Conservation (phyloP, 768 basidiomycete species). For the Suillus weaverae region DNA sequence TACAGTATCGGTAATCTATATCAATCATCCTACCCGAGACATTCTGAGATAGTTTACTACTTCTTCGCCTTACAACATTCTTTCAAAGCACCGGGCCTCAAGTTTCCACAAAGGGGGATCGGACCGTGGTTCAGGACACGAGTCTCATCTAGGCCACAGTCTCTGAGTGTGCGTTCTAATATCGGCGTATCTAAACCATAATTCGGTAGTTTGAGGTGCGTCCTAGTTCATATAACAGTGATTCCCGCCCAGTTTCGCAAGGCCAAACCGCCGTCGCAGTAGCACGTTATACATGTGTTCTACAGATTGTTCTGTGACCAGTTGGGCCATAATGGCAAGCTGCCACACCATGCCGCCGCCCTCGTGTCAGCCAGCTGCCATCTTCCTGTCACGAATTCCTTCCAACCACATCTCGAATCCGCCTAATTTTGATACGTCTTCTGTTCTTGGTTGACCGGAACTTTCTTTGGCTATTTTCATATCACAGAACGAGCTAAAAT, state of each 20-base stretch:
- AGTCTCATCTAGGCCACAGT: background rate
- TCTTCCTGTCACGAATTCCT: background rate
- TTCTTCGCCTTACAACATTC: background rate
- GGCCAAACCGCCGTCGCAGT: conserved; percentile 4
- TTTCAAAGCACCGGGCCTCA: background rate
- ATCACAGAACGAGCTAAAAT: background rate
- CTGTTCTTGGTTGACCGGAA: background rate
- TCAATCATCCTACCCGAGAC: background rate
- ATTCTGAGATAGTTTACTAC: background rate
- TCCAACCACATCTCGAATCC: background rate
- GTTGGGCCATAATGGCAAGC: background rate
- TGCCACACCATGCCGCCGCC: background rate
- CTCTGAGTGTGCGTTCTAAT: background rate
- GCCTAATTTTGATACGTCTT: background rate
- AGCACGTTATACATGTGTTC: background rate
- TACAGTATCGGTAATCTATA: background rate
- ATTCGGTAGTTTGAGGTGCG: background rate
- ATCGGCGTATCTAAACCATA: background rate
- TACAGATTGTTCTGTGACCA: background rate
- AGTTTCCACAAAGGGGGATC: background rate
- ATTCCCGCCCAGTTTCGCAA: background rate
- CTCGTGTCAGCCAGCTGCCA: conserved; percentile 4
- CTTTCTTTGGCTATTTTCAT: background rate
- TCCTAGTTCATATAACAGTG: background rate
- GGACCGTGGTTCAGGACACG: background rate